Evolutionary conservation across 2,329 filamentous ascomycete genomes (phyloP).

Genomic region (Venturia carpophila): DNA sequence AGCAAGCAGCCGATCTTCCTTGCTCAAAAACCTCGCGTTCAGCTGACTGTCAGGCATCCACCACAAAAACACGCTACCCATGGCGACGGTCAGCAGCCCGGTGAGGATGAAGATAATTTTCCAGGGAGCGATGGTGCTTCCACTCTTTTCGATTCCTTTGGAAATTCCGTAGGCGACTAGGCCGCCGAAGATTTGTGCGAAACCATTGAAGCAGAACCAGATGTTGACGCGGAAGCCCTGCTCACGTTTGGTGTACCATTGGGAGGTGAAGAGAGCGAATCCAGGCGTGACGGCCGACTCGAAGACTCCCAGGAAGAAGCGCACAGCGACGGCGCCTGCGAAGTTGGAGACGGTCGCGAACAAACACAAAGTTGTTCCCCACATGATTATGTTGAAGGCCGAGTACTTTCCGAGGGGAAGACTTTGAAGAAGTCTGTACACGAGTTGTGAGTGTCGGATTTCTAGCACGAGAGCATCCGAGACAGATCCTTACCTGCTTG

Average conservation of each 20-base stretch:
- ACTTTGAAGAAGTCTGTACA: slow-evolving; percentile 46
- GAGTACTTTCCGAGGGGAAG: slow-evolving; percentile 61
- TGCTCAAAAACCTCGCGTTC: slow-evolving; percentile 54
- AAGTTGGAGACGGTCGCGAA: slow-evolving; percentile 57
- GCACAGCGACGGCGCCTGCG: slow-evolving; percentile 53
- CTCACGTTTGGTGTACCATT: slow-evolving; percentile 66
- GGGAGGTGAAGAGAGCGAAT: slow-evolving; percentile 58
- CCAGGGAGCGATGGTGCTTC: slow-evolving; percentile 54
- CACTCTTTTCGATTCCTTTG: slow-evolving; percentile 46
- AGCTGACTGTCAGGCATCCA: slow-evolving; percentile 52
- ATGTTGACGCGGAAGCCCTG: slow-evolving; percentile 55
- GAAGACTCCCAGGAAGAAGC: slow-evolving; percentile 61
- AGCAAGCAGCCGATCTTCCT: slow-evolving; percentile 58
- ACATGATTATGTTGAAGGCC: slow-evolving; percentile 55
- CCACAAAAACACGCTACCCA: slow-evolving; percentile 39
- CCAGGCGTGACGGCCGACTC: slow-evolving; percentile 60
- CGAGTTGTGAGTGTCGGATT: not conserved
- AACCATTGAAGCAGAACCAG: slow-evolving; percentile 63
- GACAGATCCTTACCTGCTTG: slow-evolving; percentile 37
- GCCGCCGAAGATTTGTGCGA: slow-evolving; percentile 55
- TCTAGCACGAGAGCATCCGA: not conserved
- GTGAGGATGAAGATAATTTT: slow-evolving; percentile 49
- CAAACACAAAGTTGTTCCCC: slow-evolving; percentile 53
- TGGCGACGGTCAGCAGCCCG: slow-evolving; percentile 35
- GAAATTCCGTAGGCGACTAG: slow-evolving; percentile 57